phyloP scores from a whole-genome alignment of 371 early-diverging fungal genomes.

The Lichtheimia ornata region DNA sequence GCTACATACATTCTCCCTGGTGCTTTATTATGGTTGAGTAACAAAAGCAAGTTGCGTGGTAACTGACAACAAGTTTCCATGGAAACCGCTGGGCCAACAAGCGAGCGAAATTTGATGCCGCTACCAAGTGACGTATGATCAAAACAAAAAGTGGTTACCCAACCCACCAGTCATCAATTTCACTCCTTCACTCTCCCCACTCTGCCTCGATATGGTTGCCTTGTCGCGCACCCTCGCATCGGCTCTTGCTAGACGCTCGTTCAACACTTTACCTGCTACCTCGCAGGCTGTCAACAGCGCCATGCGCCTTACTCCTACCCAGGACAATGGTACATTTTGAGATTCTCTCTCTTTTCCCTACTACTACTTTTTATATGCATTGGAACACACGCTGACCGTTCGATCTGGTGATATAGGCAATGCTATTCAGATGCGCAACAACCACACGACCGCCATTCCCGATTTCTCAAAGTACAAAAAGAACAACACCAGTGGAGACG shows the following conservation, averaged over 20 bases:
- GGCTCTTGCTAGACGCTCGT: conserved; percentile 9
- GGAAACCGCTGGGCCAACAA: too few species aligned
- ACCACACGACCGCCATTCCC: conserved; percentile 66
- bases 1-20: too few species aligned
- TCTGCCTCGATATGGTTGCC: conserved; percentile 10
- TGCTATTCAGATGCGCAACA: conserved; percentile 31
- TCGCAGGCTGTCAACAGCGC: conserved; percentile 1
- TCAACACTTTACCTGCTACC: not conserved
- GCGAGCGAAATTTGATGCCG: too few species aligned
- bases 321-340: not conserved
- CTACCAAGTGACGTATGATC: too few species aligned
- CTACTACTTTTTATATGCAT: not conserved
- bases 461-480: conserved; percentile 70
- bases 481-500: conserved; percentile 55
- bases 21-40: not conserved
- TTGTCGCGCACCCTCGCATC: conserved; percentile 12
- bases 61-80: too few species aligned
- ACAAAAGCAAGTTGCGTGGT: not conserved
- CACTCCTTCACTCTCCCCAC: conserved; percentile 9
- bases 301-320: not conserved
- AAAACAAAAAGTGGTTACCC: conserved; percentile 6
- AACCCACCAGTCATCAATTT: not conserved
- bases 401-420: not conserved
- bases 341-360: not conserved
- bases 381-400: not conserved